phyloP scores from a whole-genome alignment of 805 yeast genomes.

The Candida glaebosa region DNA sequence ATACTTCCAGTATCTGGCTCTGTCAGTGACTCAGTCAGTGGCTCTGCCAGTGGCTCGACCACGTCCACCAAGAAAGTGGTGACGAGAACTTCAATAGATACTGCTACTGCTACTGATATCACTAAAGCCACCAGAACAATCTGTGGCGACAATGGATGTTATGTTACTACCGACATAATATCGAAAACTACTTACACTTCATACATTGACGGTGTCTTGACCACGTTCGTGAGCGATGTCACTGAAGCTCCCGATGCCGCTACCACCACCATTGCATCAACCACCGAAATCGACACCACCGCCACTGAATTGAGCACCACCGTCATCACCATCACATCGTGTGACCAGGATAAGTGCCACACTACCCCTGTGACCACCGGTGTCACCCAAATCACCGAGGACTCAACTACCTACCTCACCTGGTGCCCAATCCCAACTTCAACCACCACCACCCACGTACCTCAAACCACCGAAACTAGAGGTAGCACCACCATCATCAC shows the following conservation, averaged over 20 bases:
- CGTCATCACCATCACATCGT: slow-evolving; percentile 25
- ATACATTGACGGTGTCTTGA: slow-evolving; percentile 35
- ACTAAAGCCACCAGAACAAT: slow-evolving; percentile 25
- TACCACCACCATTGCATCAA: slow-evolving; percentile 7
- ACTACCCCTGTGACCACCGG: slow-evolving; percentile 22
- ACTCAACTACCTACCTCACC: slow-evolving; percentile 36
- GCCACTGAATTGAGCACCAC: slow-evolving; percentile 18
- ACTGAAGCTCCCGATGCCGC: slow-evolving; percentile 15
- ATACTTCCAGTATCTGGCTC: slow-evolving; percentile 12
- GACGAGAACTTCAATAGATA: slow-evolving; percentile 19
- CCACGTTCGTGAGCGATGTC: slow-evolving; percentile 19
- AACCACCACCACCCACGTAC: slow-evolving; percentile 5
- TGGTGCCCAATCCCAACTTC: slow-evolving; percentile 25
- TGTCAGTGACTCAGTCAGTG: background rate
- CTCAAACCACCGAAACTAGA: slow-evolving; percentile 12
- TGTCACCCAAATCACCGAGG: slow-evolving; percentile 25
- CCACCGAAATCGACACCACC: slow-evolving; percentile 8
- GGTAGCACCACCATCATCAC: slow-evolving; percentile 26
- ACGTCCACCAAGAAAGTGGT: background rate
- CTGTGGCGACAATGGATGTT: slow-evolving; percentile 30
- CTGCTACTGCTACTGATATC: slow-evolving; percentile 18
- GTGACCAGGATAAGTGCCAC: slow-evolving; percentile 24
- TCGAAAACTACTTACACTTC: slow-evolving; percentile 30
- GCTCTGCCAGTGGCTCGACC: background rate
- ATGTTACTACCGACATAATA: slow-evolving; percentile 29